Conservation (phyloP, 2,329 filamentous ascomycete species). For the Cladobotryum protrusum region DNA sequence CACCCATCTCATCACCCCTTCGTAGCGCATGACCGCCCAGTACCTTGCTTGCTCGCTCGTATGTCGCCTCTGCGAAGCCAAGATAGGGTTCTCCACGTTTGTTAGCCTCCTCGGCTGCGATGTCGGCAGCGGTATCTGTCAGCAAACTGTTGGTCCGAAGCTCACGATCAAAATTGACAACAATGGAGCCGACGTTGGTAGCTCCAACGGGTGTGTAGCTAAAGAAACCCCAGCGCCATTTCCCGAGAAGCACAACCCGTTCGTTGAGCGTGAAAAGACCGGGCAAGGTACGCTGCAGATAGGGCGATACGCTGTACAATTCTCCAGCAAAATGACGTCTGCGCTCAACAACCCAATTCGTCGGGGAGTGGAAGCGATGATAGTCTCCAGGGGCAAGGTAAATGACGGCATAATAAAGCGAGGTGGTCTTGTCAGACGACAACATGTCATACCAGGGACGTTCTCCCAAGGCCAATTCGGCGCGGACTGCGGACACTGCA, state of each 20-base stretch:
- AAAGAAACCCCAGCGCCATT: conserved; percentile 98
- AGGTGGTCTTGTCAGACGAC: conserved; percentile 55
- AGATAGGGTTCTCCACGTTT: conserved; percentile 72
- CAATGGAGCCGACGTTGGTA: conserved; percentile 95
- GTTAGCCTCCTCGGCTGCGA: conserved; percentile 73
- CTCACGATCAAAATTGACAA: conserved; percentile 94
- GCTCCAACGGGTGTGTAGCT: conserved; percentile 91
- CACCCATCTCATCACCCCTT: conserved; percentile 94
- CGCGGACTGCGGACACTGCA: conserved; percentile 78
- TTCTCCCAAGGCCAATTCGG: conserved; percentile 70
- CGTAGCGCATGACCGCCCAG: conserved; percentile 77
- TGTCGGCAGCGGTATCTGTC: conserved; percentile 87
- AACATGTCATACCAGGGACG: conserved; percentile 66
- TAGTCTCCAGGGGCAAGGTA: conserved; percentile 97
- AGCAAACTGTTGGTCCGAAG: conserved; percentile 86
- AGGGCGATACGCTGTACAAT: conserved; percentile 89
- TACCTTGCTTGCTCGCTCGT: conserved; percentile 68
- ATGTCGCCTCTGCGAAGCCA: conserved; percentile 91
- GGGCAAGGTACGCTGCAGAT: conserved; percentile 84
- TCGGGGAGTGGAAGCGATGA: conserved; percentile 94
- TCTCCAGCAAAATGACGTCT: conserved; percentile 97
- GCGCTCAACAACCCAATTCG: conserved; percentile 89
- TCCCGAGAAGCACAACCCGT: conserved; percentile 83
- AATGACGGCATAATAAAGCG: conserved; percentile 88
- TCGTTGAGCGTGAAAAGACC: conserved; percentile 97